A percentile compares a stretch with the other conserved stretches of the same genome.
Conservation (phyloP, 768 basidiomycete species). For the Vishniacozyma victoriae region DNA sequence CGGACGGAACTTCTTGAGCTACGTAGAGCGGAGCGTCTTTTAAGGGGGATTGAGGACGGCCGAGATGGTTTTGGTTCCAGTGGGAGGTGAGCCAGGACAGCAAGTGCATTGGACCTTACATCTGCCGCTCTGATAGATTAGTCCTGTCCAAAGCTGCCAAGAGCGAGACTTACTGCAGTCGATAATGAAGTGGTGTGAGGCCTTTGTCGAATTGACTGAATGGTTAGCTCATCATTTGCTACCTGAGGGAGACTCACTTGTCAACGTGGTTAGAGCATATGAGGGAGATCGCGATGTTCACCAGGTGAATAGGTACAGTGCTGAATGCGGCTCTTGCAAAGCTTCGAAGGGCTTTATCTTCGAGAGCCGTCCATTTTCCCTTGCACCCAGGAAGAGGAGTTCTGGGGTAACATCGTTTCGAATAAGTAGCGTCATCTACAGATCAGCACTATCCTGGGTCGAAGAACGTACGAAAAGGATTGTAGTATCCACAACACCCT, state of each 20-base stretch:
- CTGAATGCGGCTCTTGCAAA: conserved; percentile 57
- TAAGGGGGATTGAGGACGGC: too few relatives aligned
- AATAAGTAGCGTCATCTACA: conserved; percentile 56
- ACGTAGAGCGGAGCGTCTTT: too few relatives aligned
- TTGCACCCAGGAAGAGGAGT: conserved; percentile 65
- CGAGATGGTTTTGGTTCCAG: too few relatives aligned
- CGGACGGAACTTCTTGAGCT: too few relatives aligned
- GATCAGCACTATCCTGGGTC: not conserved
- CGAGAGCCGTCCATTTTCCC: conserved; percentile 56
- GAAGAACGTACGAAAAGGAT: conserved; percentile 50
- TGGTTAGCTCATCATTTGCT: too few relatives aligned
- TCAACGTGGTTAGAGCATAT: conserved; percentile 66
- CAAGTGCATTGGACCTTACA: conserved; percentile 32
- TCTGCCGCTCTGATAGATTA: conserved; percentile 20
- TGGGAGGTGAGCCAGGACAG: conserved; percentile 19
- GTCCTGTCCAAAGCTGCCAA: not conserved
- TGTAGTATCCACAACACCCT: conserved; percentile 63
- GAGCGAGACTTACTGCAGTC: conserved; percentile 48
- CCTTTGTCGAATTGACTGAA: conserved; percentile 63
- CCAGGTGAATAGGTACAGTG: conserved; percentile 57
- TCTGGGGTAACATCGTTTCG: conserved; percentile 59
- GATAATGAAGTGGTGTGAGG: conserved; percentile 58
- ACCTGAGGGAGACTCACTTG: too few relatives aligned
- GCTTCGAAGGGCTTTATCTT: conserved; percentile 51
- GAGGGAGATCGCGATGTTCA: conserved; percentile 58